These are phyloP conservation scores for Mycena pura DNA, from an alignment of 768 basidiomycete species.

Conservation along the genomic window DNA sequence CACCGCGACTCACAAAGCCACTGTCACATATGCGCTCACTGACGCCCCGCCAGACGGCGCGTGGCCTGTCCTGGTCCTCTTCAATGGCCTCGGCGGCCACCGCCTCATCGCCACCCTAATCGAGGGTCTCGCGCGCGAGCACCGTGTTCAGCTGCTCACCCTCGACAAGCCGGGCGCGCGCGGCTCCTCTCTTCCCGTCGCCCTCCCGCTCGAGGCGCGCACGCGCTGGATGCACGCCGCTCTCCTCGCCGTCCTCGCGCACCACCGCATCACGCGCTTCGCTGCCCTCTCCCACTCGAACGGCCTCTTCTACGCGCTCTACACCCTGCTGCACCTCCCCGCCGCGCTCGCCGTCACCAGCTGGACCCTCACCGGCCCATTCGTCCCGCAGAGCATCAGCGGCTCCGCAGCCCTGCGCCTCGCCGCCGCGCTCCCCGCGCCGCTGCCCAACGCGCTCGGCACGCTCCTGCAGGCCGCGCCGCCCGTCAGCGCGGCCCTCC, in stretches of 20 bases:
- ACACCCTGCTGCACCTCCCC: constrained; percentile 19
- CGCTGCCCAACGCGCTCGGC: constrained; percentile 21
- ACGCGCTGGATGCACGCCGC: constrained; percentile 24
- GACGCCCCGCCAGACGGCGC: neutral
- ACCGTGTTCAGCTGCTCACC: constrained; percentile 19
- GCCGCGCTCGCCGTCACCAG: constrained; percentile 5
- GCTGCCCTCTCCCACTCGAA: constrained; percentile 25
- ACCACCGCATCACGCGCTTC: constrained; percentile 11
- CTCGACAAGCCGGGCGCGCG: constrained; percentile 19
- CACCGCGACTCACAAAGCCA: neutral
- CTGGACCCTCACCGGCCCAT: constrained; percentile 19
- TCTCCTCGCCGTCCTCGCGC: constrained; percentile 21
- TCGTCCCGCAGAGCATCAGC: constrained; percentile 17
- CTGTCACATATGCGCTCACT: constrained; percentile 13
- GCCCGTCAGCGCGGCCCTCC: neutral
- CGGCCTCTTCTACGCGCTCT: constrained; percentile 24
- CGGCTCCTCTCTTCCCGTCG: neutral
- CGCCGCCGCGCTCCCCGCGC: constrained; percentile 13
- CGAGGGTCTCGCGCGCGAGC: constrained; percentile 21
- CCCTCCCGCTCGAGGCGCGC: constrained; percentile 10
- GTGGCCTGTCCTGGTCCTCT: constrained; percentile 25
- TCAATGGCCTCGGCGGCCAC: constrained; percentile 27
- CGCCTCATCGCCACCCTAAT: constrained; percentile 19
- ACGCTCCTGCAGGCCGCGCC: constrained; percentile 14
- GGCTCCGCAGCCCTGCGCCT: constrained; percentile 12